These are phyloP conservation scores for Deinandra increscens DNA, from an alignment of 129 eudicot species.

Conservation along the genomic window DNA sequence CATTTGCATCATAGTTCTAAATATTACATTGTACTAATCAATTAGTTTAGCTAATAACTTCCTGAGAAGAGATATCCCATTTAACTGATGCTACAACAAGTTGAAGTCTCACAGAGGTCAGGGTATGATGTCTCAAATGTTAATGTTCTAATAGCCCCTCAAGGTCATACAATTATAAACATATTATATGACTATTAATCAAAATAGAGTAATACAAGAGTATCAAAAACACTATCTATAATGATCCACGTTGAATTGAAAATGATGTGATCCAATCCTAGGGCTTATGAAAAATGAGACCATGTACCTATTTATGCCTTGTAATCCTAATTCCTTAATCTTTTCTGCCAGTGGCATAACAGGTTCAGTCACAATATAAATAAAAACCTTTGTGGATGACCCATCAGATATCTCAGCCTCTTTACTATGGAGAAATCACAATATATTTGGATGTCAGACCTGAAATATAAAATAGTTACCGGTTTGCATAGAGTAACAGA, in stretches of 20 bases:
- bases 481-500: neutral
- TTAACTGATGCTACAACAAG: neutral
- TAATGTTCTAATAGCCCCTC: neutral
- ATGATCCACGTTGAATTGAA: slow-evolving; percentile 2
- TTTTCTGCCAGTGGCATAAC: slow-evolving; percentile 94
- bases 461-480: slow-evolving; percentile 39
- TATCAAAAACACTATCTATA: neutral
- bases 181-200: neutral
- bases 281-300: slow-evolving; percentile 1
- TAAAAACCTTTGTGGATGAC: slow-evolving; percentile 66
- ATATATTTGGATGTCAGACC: slow-evolving; percentile 96
- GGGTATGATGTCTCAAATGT: neutral
- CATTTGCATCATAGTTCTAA: slow-evolving; percentile 4
- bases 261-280: neutral
- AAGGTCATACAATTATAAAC: neutral
- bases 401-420: slow-evolving; percentile 87
- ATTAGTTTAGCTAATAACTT: neutral
- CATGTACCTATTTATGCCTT: slow-evolving; percentile 78
- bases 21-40: neutral
- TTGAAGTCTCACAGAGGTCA: neutral
- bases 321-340: slow-evolving; percentile 85
- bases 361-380: slow-evolving; percentile 93
- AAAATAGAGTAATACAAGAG: slow-evolving; percentile 4
- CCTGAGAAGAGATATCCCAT: neutral
- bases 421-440: slow-evolving; percentile 89